Percentiles rank a stretch among this genome's conserved stretches.
These are phyloP conservation scores for Rubia peregrina DNA, from an alignment of 305 asterid species.

Conservation along the genomic window DNA sequence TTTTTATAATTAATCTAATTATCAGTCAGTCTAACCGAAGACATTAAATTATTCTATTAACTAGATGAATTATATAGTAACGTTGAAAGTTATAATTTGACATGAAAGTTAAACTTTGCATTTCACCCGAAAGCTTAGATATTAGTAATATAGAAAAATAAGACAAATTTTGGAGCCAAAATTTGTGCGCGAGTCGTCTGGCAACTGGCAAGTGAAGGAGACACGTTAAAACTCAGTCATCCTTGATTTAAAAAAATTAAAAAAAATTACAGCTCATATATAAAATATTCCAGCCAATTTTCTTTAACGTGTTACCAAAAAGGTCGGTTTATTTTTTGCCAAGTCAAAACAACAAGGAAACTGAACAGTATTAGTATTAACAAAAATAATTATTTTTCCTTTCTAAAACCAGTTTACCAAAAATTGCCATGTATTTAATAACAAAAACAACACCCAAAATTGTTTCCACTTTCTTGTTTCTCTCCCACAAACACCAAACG, in stretches of 20 bases:
- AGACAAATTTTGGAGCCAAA: background rate
- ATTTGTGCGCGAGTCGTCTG: constrained; percentile 13
- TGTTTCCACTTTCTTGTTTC: constrained; percentile 6
- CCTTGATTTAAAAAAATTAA: background rate
- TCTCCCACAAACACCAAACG: constrained; percentile 8
- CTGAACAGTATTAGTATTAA: background rate
- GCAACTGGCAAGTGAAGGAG: background rate
- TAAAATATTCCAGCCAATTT: constrained; percentile 22
- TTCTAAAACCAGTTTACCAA: background rate
- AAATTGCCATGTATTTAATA: background rate
- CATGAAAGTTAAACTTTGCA: too few relatives aligned
- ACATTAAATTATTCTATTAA: too few relatives aligned
- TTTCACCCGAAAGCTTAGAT: too few relatives aligned
- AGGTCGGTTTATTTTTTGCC: constrained; percentile 14
- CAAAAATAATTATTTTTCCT: background rate
- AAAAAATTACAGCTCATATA: constrained; percentile 23
- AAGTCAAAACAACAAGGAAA: constrained; percentile 18
- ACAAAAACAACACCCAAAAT: constrained; percentile 4
- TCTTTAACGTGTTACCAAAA: constrained; percentile 14
- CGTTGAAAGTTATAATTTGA: too few relatives aligned
- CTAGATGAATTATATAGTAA: too few relatives aligned
- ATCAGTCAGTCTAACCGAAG: too few relatives aligned
- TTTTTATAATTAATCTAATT: too few relatives aligned
- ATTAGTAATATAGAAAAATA: too few relatives aligned
- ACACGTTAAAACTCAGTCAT: background rate